Conservation (phyloP, 2,329 filamentous ascomycete genomes). For the Ampelomyces quisqualis region DNA sequence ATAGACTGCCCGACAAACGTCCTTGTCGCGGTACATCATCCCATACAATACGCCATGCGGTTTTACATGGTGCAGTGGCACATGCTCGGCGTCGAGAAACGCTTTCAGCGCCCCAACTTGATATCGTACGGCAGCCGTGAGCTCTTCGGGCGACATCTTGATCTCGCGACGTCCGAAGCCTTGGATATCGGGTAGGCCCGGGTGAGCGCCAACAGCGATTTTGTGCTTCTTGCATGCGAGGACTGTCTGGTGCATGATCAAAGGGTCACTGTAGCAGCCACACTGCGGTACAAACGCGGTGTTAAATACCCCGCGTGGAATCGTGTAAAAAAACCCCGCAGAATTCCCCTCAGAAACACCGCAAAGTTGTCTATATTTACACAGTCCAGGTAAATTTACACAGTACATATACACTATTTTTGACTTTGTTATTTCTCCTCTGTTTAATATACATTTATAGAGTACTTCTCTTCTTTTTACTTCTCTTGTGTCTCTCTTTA, state of each 20-base stretch:
- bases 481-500: too few species aligned
- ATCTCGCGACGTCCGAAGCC: constrained; percentile 66
- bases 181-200: constrained; percentile 64
- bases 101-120: constrained; percentile 64
- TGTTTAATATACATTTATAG: too few species aligned
- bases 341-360: too few species aligned
- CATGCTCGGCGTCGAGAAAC: constrained; percentile 58
- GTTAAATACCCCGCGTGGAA: too few species aligned
- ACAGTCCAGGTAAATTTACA: too few species aligned
- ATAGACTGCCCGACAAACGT: constrained; percentile 56
- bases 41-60: constrained; percentile 63
- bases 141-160: constrained; percentile 58
- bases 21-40: constrained; percentile 56
- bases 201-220: constrained; percentile 62
- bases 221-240: constrained; percentile 58
- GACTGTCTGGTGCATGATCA: constrained; percentile 65
- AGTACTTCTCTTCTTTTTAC: too few species aligned
- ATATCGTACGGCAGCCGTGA: constrained; percentile 60
- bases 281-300: too few species aligned
- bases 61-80: constrained; percentile 62
- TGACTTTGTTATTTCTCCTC: too few species aligned
- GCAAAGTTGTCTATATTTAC: too few species aligned
- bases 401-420: too few species aligned
- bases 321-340: too few species aligned
- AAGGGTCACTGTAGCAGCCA: constrained; percentile 54